Evolutionary conservation across 2,329 filamentous ascomycete species (phyloP).

Genomic region (Diplodia intermedia): DNA sequence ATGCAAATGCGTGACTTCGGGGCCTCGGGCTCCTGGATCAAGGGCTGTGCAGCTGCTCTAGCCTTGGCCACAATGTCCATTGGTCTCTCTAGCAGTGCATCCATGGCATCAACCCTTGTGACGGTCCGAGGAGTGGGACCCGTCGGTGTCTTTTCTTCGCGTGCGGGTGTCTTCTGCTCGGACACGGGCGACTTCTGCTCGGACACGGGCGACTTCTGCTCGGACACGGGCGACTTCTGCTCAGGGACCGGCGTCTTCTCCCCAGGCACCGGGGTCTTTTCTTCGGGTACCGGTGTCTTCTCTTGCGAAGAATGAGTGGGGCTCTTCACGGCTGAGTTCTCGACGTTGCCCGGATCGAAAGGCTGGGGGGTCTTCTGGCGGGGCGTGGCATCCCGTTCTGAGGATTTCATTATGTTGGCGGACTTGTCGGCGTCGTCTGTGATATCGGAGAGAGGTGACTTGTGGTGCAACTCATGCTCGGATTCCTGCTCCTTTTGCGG

Average conservation of each 20-base stretch:
- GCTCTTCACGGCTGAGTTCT: slow-evolving; percentile 12
- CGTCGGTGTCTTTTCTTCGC: slow-evolving; percentile 55
- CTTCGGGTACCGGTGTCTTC: slow-evolving; percentile 51
- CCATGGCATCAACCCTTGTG: slow-evolving; percentile 72
- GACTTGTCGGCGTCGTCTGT: slow-evolving; percentile 24
- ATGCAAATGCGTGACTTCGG: slow-evolving; percentile 91
- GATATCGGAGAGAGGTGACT: slow-evolving; percentile 29
- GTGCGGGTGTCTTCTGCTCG: slow-evolving; percentile 55
- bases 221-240: slow-evolving; percentile 54
- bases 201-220: slow-evolving; percentile 57
- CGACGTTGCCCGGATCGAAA: slow-evolving; percentile 3
- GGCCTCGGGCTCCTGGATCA: slow-evolving; percentile 73
- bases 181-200: slow-evolving; percentile 54
- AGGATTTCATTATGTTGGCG: slow-evolving; percentile 23
- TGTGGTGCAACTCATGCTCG: slow-evolving; percentile 24
- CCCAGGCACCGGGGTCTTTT: slow-evolving; percentile 53
- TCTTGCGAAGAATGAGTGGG: slow-evolving; percentile 8
- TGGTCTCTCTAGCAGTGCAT: slow-evolving; percentile 82
- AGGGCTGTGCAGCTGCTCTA: slow-evolving; percentile 67
- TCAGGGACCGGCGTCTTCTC: slow-evolving; percentile 56
- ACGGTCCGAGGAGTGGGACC: slow-evolving; percentile 54
- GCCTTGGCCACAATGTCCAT: slow-evolving; percentile 95
- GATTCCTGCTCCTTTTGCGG: slow-evolving; percentile 17
- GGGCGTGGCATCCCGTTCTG: slow-evolving; percentile 13
- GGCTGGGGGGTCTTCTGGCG: slow-evolving; percentile 23